Evolutionary conservation across 305 asterid species (phyloP).

Genomic region (Fraxinus xanthoxyloides): DNA sequence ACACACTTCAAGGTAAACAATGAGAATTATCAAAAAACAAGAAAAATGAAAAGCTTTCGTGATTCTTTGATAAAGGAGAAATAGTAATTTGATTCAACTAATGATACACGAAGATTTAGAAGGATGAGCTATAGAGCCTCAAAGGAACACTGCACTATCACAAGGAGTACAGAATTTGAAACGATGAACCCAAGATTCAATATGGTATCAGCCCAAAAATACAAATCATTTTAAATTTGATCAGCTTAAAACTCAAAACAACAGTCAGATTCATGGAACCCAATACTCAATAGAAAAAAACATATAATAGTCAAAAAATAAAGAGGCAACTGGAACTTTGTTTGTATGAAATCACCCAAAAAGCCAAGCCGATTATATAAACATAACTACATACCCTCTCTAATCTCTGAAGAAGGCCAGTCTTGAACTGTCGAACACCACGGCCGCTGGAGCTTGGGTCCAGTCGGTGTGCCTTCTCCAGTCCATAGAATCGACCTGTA

Average conservation of each 20-base stretch:
- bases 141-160: neutral
- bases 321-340: neutral
- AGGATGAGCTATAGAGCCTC: neutral
- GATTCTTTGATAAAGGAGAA: conserved; percentile 2
- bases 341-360: neutral
- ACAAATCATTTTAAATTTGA: neutral
- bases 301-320: neutral
- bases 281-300: neutral
- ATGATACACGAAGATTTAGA: neutral
- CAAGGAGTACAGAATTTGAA: neutral
- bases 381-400: conserved; percentile 59
- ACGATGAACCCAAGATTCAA: neutral
- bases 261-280: neutral
- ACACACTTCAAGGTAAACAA: neutral
- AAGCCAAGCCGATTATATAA: neutral
- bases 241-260: neutral
- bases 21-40: neutral
- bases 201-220: neutral
- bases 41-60: neutral
- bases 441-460: conserved; percentile 97
- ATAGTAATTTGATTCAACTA: neutral
- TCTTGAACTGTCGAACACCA: conserved; percentile 98
- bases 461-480: conserved; percentile 95
- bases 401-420: conserved; percentile 86
- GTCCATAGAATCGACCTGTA: conserved; percentile 93